Conservation (phyloP, 176 grass and related monocot genomes). For the Eleusine indica region DNA sequence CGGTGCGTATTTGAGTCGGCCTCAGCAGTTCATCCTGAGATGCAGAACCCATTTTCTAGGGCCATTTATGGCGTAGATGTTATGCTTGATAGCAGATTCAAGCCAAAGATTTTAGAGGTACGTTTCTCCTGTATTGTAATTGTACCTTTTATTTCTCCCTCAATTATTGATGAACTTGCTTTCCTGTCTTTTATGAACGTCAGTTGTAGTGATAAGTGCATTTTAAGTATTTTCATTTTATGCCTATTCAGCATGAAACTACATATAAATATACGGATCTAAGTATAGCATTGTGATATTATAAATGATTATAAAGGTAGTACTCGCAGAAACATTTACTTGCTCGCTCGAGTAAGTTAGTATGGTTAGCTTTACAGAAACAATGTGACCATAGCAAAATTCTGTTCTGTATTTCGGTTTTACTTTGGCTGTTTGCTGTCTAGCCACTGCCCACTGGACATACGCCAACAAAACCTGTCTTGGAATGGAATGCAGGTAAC, state of each 20-base stretch:
- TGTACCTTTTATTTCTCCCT: neutral
- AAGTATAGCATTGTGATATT: neutral
- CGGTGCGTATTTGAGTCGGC: slow-evolving; percentile 70
- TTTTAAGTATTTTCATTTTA: neutral
- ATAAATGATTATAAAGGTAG: neutral
- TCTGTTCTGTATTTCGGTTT: neutral
- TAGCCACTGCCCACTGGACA: neutral
- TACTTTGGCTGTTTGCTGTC: neutral
- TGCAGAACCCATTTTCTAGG: slow-evolving; percentile 72
- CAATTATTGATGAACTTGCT: neutral
- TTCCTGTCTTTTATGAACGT: neutral
- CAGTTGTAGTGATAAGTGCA: neutral
- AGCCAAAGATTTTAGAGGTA: slow-evolving; percentile 93
- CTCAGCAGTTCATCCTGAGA: slow-evolving; percentile 88
- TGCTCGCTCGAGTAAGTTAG: neutral
- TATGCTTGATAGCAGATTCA: slow-evolving; percentile 84
- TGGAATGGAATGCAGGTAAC: slow-evolving; percentile 68
- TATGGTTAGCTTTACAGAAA: neutral
- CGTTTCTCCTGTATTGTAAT: neutral
- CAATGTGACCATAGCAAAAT: too few relatives aligned
- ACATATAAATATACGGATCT: slow-evolving; percentile 17
- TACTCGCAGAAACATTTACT: neutral
- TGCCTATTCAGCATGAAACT: neutral
- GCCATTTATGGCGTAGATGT: slow-evolving; percentile 95
- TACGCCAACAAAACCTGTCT: neutral